Percentiles rank a stretch among this genome's conserved stretches.
phyloP scores from a whole-genome alignment of 306 rosid genomes.

The Quercus agrifolia region DNA sequence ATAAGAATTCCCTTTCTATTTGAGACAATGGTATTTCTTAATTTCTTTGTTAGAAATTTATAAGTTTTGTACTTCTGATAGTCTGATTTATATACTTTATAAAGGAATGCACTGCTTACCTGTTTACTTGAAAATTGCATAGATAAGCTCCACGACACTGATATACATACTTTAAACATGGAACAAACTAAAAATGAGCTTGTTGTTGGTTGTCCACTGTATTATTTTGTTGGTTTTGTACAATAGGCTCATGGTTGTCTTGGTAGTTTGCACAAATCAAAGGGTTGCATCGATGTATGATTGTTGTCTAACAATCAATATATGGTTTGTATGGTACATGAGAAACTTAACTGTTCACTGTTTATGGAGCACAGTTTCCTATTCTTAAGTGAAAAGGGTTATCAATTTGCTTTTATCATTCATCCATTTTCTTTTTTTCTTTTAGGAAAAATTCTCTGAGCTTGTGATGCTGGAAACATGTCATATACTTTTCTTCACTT shows the following conservation, averaged over 20 bases:
- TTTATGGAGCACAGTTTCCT: not conserved
- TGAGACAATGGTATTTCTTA: conserved; percentile 50
- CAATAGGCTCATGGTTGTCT: no score
- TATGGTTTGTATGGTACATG: no score
- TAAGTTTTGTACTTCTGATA: not conserved
- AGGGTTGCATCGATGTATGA: no score
- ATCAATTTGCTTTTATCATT: not conserved
- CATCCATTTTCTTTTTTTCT: not conserved
- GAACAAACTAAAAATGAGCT: not conserved
- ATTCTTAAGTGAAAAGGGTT: not conserved
- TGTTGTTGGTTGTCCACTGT: not conserved
- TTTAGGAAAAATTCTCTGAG: not conserved
- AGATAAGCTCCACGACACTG: not conserved
- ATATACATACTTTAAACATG: not conserved
- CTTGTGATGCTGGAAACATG: not conserved
- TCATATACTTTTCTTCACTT: conserved; percentile 5
- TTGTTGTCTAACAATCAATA: no score
- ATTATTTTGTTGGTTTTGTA: no score
- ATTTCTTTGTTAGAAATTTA: not conserved
- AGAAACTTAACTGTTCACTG: not conserved
- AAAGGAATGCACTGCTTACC: not conserved
- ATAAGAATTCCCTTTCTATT: conserved; percentile 14
- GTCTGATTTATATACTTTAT: not conserved
- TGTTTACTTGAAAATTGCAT: not conserved
- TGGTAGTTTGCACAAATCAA: no score